Conservation (phyloP, 1,139 yeast species). For the Saccharomyces hybrid region DNA sequence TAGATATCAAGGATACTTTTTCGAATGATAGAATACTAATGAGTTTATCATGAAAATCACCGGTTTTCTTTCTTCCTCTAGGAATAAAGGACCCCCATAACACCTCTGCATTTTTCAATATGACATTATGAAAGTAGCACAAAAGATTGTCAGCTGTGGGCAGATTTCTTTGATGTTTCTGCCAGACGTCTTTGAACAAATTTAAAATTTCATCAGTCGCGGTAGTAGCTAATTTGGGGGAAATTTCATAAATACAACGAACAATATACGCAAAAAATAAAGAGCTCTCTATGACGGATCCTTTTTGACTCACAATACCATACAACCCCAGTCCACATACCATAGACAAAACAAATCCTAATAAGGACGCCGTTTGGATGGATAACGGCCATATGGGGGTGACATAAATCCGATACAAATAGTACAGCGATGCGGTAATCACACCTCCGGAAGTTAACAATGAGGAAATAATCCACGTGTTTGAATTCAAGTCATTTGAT, state of each 20-base stretch:
- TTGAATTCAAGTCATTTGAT: slow-evolving; percentile 33
- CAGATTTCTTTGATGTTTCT: slow-evolving; percentile 25
- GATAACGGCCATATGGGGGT: slow-evolving; percentile 61
- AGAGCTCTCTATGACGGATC: slow-evolving; percentile 85
- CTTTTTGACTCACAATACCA: slow-evolving; percentile 77
- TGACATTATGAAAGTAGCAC: slow-evolving; percentile 21
- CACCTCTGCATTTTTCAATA: slow-evolving; percentile 21
- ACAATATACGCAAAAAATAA: slow-evolving; percentile 84
- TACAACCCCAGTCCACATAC: slow-evolving; percentile 69
- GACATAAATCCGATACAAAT: slow-evolving; percentile 75
- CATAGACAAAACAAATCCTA: slow-evolving; percentile 77
- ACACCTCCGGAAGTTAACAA: slow-evolving; percentile 68
- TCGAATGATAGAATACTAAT: slow-evolving; percentile 7
- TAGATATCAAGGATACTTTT: slow-evolving; percentile 23
- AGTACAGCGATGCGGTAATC: slow-evolving; percentile 68
- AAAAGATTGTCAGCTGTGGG: slow-evolving; percentile 28
- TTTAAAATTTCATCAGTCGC: slow-evolving; percentile 37
- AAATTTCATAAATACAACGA: slow-evolving; percentile 83
- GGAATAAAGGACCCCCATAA: slow-evolving; percentile 23
- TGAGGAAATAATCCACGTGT: slow-evolving; percentile 73
- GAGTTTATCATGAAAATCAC: slow-evolving; percentile 22
- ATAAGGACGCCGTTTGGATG: slow-evolving; percentile 66
- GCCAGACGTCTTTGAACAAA: slow-evolving; percentile 34
- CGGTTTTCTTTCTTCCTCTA: slow-evolving; percentile 13
- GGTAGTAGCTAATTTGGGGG: slow-evolving; percentile 61